Conservation (phyloP, 495 filamentous ascomycete species). For the Jackrogersella multiformis region DNA sequence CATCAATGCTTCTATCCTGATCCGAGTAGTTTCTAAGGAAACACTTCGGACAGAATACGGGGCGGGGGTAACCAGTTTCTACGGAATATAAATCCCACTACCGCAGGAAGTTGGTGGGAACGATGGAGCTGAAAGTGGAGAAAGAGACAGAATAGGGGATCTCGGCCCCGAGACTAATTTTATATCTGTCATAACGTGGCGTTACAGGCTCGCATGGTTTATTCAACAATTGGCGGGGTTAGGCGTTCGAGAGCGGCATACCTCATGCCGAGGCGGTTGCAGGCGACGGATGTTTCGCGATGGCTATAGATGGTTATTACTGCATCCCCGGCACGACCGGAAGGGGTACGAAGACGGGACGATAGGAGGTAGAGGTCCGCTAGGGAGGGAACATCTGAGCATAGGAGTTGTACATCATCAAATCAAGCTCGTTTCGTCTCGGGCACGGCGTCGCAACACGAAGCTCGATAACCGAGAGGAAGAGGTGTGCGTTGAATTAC, state of each 20-base stretch:
- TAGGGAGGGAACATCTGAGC: not conserved
- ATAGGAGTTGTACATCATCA: not conserved
- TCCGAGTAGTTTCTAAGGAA: not conserved
- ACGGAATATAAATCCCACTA: not conserved
- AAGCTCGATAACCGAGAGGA: not conserved
- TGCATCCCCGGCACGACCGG: conserved; percentile 8
- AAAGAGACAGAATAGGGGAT: conserved; percentile 13
- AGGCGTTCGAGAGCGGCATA: conserved; percentile 42
- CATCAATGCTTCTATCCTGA: conserved; percentile 4
- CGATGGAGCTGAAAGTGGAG: not conserved
- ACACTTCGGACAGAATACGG: not conserved
- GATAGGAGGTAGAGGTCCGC: conserved; percentile 4
- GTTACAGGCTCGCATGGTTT: conserved; percentile 44
- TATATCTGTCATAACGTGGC: conserved; percentile 34
- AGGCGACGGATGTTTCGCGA: conserved; percentile 25
- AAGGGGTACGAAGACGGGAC: conserved; percentile 10
- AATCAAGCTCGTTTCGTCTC: not conserved
- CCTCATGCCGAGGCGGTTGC: conserved; percentile 17
- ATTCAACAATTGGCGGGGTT: conserved; percentile 18
- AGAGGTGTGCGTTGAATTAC: not conserved
- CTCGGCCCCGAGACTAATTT: conserved; percentile 21
- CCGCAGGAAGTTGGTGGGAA: not conserved
- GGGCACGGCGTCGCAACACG: not conserved
- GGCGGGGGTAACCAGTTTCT: not conserved
- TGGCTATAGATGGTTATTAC: conserved; percentile 37